Conservation (phyloP, 768 basidiomycete species). For the Tricholoma furcatifolium region DNA sequence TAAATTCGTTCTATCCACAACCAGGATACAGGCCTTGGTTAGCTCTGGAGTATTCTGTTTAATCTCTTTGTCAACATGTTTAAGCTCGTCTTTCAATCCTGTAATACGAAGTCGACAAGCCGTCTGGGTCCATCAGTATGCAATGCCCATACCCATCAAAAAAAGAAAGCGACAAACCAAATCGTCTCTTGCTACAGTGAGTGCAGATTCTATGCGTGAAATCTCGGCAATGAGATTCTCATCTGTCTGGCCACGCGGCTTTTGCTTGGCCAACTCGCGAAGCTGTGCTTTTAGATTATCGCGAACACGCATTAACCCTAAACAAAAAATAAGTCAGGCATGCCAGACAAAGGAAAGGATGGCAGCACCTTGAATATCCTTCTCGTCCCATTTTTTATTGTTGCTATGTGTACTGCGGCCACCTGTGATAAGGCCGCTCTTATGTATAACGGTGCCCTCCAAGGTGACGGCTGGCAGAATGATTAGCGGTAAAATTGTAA, state of each 20-base stretch:
- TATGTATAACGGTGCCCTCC: slow-evolving; percentile 96
- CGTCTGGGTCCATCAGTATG: slow-evolving; percentile 41
- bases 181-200: slow-evolving; percentile 78
- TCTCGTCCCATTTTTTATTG: slow-evolving; percentile 93
- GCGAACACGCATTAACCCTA: slow-evolving; percentile 54
- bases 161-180: slow-evolving; percentile 46
- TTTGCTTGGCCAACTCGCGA: slow-evolving; percentile 79
- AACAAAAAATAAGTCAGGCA: neutral
- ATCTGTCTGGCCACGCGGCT: slow-evolving; percentile 81
- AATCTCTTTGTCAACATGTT: slow-evolving; percentile 72
- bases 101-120: slow-evolving; percentile 73
- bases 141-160: too few species aligned
- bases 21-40: slow-evolving; percentile 52
- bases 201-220: slow-evolving; percentile 74
- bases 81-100: slow-evolving; percentile 82
- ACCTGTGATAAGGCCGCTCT: slow-evolving; percentile 96
- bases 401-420: slow-evolving; percentile 75
- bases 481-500: neutral
- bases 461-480: slow-evolving; percentile 83
- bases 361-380: slow-evolving; percentile 76
- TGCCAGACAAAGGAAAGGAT: neutral
- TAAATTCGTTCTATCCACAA: neutral
- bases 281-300: slow-evolving; percentile 74
- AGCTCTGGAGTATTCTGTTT: slow-evolving; percentile 67
- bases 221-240: slow-evolving; percentile 78